A percentile compares a stretch with the other conserved stretches of the same genome.
Conservation (phyloP, 2,329 filamentous ascomycete species). For the Neophaeococcomyces aloes region DNA sequence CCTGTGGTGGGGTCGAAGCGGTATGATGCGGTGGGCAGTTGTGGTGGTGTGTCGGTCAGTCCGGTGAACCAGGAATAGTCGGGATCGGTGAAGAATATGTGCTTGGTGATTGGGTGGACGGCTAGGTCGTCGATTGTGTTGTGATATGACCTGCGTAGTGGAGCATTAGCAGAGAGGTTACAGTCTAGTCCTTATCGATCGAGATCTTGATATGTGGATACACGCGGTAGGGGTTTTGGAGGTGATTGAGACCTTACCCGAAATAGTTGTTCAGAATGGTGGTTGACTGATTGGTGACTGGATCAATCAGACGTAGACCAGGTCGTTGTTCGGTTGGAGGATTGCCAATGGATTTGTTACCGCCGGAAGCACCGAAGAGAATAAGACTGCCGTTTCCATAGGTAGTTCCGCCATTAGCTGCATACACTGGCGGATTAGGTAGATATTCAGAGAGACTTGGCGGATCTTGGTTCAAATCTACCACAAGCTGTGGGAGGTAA, state of each 20-base stretch:
- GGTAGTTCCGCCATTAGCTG: slow-evolving; percentile 32
- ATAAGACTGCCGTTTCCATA: slow-evolving; percentile 30
- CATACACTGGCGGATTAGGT: slow-evolving; percentile 35
- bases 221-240: no score
- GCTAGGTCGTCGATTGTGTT: slow-evolving; percentile 35
- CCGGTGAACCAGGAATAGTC: slow-evolving; percentile 30
- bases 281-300: slow-evolving; percentile 32
- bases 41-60: slow-evolving; percentile 28
- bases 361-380: slow-evolving; percentile 31
- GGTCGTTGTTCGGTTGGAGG: slow-evolving; percentile 28
- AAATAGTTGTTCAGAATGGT: slow-evolving; percentile 38
- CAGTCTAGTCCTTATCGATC: no score
- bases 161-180: no score
- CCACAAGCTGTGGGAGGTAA: slow-evolving; percentile 29
- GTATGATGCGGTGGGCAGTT: slow-evolving; percentile 30
- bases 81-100: slow-evolving; percentile 43
- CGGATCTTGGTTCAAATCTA: slow-evolving; percentile 35
- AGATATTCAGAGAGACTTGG: slow-evolving; percentile 31
- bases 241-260: no score
- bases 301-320: slow-evolving; percentile 36
- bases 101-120: slow-evolving; percentile 31
- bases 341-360: slow-evolving; percentile 29
- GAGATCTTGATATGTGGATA: no score
- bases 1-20: slow-evolving; percentile 29
- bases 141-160: slow-evolving; percentile 38